phyloP scores from a whole-genome alignment of 495 filamentous ascomycete species.

The Neurospora sp. region DNA sequence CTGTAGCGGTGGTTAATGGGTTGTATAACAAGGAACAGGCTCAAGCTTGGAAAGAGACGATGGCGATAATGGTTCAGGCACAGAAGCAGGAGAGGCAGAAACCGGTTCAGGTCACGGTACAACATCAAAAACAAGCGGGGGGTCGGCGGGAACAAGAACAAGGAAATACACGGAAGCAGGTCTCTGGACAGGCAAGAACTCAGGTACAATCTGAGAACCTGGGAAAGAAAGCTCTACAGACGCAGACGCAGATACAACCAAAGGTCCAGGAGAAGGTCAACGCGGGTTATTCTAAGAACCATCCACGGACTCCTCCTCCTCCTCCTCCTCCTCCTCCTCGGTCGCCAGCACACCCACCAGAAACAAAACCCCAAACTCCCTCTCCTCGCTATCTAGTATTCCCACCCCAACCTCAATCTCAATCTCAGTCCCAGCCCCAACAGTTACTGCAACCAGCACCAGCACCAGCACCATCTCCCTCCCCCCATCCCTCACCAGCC shows the following conservation, averaged over 20 bases:
- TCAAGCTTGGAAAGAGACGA: background rate
- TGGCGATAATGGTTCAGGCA: background rate
- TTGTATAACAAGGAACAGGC: background rate
- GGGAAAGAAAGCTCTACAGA: background rate
- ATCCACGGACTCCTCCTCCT: background rate
- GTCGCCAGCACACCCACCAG: background rate
- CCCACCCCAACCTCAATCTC: background rate
- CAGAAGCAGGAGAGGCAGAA: background rate
- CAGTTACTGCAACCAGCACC: background rate
- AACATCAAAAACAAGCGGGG: background rate
- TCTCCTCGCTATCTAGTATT: background rate
- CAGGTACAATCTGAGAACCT: background rate
- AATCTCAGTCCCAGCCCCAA: background rate
- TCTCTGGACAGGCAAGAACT: background rate
- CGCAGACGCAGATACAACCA: background rate
- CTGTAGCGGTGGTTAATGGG: background rate
- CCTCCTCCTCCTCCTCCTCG: background rate
- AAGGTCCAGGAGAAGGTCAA: background rate
- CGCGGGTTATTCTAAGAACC: background rate
- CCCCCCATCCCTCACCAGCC: background rate
- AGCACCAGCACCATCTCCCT: background rate
- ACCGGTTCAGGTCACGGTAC: background rate
- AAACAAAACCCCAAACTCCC: background rate
- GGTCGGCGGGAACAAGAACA: background rate
- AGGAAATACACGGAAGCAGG: background rate